Evolutionary conservation across 495 filamentous ascomycete species (phyloP).

Genomic region (Lentithecium fluviatile): DNA sequence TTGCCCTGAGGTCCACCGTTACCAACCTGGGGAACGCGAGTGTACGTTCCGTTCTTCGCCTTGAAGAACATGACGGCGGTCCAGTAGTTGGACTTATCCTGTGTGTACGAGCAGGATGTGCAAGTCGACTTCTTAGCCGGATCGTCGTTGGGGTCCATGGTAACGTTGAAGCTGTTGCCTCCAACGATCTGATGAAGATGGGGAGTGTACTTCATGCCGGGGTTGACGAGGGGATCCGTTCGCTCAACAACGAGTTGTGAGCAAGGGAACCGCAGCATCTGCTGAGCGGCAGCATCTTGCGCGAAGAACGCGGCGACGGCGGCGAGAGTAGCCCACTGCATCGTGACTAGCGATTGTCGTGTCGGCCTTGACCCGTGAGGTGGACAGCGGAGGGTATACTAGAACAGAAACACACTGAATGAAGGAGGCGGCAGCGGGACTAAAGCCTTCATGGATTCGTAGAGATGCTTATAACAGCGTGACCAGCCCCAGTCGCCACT

Average conservation of each 20-base stretch:
- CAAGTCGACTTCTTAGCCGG: constrained; percentile 19
- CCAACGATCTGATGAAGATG: constrained; percentile 36
- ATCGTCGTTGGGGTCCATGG: constrained; percentile 39
- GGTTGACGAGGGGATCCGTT: constrained; percentile 34
- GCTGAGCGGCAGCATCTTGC: constrained; percentile 50
- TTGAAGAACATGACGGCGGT: constrained; percentile 38
- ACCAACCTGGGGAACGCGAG: constrained; percentile 26
- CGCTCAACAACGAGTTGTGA: constrained; percentile 53
- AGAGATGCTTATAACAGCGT: constrained; percentile 22
- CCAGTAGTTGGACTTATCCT: constrained; percentile 38
- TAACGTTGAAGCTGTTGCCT: constrained; percentile 35
- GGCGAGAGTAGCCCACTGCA: constrained; percentile 53
- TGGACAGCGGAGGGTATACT: constrained; percentile 2
- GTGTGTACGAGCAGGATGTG: constrained; percentile 30
- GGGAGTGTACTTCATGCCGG: constrained; percentile 35
- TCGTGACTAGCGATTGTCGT: constrained; percentile 41
- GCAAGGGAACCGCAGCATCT: constrained; percentile 59
- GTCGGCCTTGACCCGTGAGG: constrained; percentile 14
- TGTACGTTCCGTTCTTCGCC: constrained; percentile 30
- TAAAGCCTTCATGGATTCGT: constrained; percentile 5
- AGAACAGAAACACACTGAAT: constrained; percentile 15
- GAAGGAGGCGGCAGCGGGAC: constrained; percentile 12
- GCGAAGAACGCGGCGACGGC: constrained; percentile 49
- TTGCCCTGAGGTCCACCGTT: constrained; percentile 34
- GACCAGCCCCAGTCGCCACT: constrained; percentile 15